Conservation (phyloP, 805 yeast genomes). For the Schwanniomyces vanrijiae region DNA sequence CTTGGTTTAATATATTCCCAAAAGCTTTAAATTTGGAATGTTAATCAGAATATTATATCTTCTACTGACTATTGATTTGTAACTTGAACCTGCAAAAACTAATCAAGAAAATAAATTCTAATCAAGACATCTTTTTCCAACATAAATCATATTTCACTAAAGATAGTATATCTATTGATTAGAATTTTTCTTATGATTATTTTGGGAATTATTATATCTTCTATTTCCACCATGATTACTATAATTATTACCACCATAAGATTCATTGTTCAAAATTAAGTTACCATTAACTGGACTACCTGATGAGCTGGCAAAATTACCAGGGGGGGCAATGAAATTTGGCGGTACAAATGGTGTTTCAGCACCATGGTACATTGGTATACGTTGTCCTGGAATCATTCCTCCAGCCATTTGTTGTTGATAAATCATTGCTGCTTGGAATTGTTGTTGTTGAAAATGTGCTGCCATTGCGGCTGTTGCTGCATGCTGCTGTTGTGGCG, state of each 20-base stretch:
- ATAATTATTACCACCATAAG: conserved; percentile 8
- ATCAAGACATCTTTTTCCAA: not conserved
- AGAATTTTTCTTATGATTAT: conserved; percentile 11
- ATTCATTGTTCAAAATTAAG: conserved; percentile 17
- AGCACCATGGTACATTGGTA: conserved; percentile 32
- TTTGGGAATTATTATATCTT: conserved; percentile 9
- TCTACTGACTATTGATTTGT: conserved; percentile 1
- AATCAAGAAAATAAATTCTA: not conserved
- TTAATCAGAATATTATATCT: not conserved
- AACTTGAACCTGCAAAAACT: conserved; percentile 4
- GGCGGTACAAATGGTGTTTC: conserved; percentile 35
- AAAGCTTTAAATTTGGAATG: not conserved
- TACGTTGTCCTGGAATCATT: conserved; percentile 33
- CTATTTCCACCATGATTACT: conserved; percentile 13
- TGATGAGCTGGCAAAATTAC: conserved; percentile 20
- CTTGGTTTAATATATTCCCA: not conserved
- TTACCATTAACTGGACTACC: conserved; percentile 31
- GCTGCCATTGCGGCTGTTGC: conserved; percentile 30
- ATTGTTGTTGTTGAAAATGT: conserved; percentile 36
- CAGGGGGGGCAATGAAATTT: conserved; percentile 35
- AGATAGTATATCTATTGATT: conserved; percentile 3
- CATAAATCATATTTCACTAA: no score
- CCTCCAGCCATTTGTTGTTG: conserved; percentile 31
- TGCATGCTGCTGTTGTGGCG: conserved; percentile 31
- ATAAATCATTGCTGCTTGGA: conserved; percentile 40